Conservation (phyloP, 208 protist species). For the Acanthamoeba sp. region DNA sequence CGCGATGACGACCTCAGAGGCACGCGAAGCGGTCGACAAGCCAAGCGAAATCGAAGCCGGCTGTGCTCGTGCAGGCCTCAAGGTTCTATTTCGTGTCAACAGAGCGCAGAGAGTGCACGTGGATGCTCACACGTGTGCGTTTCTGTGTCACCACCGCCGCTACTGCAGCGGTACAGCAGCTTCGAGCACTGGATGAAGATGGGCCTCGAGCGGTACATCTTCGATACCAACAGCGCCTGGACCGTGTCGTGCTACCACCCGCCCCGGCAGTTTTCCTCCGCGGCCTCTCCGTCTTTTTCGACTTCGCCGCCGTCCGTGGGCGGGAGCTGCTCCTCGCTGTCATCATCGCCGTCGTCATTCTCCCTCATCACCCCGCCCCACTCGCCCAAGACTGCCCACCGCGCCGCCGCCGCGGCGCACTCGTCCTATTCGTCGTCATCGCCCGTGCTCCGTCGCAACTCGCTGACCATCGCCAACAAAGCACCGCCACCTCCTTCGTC, state of each 20-base stretch:
- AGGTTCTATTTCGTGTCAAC: no score
- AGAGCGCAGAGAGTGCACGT: no score
- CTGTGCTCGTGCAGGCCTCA: no score
- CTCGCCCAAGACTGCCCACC: not conserved
- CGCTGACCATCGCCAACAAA: no score
- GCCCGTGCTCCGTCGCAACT: not conserved
- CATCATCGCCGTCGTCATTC: conserved; percentile 26
- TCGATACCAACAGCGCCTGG: not conserved
- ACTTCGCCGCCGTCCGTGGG: not conserved
- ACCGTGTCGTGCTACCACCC: conserved; percentile 19
- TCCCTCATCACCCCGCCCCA: conserved; percentile 20
- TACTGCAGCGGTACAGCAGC: not conserved
- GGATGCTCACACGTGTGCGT: no score
- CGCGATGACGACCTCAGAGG: no score
- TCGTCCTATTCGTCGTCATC: conserved; percentile 29
- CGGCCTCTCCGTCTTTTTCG: not conserved
- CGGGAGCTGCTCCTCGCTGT: not conserved
- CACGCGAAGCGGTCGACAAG: no score
- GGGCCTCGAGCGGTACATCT: not conserved
- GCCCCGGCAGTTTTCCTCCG: not conserved
- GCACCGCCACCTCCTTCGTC: not conserved
- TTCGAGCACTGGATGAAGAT: conserved; percentile 1
- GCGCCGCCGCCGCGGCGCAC: not conserved
- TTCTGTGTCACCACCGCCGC: no score
- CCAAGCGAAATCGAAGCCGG: no score